These are phyloP conservation scores for Mesotaenium endlicherianum DNA, from an alignment of 139 green algal genomes.

Conservation along the genomic window DNA sequence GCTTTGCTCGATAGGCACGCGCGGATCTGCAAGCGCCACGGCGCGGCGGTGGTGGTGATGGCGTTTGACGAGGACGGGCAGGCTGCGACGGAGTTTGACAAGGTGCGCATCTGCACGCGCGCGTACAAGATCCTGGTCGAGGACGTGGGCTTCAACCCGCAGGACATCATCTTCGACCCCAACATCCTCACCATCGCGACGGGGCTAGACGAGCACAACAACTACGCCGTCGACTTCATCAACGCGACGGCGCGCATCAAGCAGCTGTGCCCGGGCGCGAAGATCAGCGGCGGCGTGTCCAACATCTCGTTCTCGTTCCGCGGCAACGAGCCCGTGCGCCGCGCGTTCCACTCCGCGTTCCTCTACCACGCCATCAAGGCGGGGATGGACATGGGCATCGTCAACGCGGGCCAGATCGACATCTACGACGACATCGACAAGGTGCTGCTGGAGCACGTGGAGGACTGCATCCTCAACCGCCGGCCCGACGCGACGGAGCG, in stretches of 20 bases:
- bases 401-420: conserved; percentile 93
- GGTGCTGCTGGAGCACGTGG: conserved; percentile 92
- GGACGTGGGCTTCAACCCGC: conserved; percentile 86
- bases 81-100: conserved; percentile 69
- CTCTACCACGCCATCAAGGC: conserved; percentile 89
- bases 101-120: conserved; percentile 88
- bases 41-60: conserved; percentile 96
- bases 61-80: conserved; percentile 95
- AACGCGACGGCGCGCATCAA: conserved; percentile 89
- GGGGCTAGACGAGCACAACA: conserved; percentile 96
- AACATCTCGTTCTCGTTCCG: conserved; percentile 99
- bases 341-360: conserved; percentile 91
- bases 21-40: conserved; percentile 77
- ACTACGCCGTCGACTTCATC: conserved; percentile 99
- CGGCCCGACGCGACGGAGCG: conserved; percentile 96
- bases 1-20: too few relatives aligned
- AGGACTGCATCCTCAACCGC: conserved; percentile 96
- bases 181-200: conserved; percentile 99
- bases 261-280: conserved; percentile 84
- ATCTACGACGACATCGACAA: conserved; percentile 97
- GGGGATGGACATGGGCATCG: conserved; percentile 99
- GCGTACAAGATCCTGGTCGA: conserved; percentile 95
- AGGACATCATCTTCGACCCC: conserved; percentile 99
- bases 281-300: conserved; percentile 94
- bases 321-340: conserved; percentile 91